phyloP scores from a whole-genome alignment of 805 yeast species.

The Pichia deserticola region DNA sequence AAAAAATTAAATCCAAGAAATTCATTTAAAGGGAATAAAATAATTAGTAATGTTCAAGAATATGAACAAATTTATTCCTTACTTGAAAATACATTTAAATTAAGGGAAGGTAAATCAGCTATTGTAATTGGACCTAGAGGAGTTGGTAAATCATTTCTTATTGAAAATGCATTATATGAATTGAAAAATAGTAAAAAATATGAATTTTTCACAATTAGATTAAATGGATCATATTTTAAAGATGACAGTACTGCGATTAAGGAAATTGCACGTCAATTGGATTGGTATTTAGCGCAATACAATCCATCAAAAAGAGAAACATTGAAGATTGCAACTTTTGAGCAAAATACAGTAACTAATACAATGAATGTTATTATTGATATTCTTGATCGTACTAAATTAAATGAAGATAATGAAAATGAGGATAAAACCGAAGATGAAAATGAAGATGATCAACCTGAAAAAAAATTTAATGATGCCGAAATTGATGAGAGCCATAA shows the following conservation, averaged over 20 bases:
- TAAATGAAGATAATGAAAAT: slow-evolving; percentile 14
- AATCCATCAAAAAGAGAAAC: slow-evolving; percentile 12
- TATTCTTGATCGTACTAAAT: slow-evolving; percentile 37
- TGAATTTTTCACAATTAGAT: slow-evolving; percentile 52
- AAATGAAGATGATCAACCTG: slow-evolving; percentile 2
- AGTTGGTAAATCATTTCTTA: slow-evolving; percentile 62
- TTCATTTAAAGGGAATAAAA: slow-evolving; percentile 9
- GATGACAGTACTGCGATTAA: slow-evolving; percentile 77
- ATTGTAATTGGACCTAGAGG: slow-evolving; percentile 75
- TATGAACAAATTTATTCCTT: slow-evolving; percentile 47
- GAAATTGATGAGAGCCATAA: too few relatives aligned
- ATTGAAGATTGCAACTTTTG: slow-evolving; percentile 25
- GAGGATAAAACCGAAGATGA: slow-evolving; percentile 15
- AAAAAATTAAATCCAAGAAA: slow-evolving; percentile 17
- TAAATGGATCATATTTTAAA: slow-evolving; percentile 65
- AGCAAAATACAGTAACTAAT: slow-evolving; percentile 47
- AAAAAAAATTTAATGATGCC: too few relatives aligned
- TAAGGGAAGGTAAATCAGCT: slow-evolving; percentile 74
- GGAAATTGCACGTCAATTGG: slow-evolving; percentile 81
- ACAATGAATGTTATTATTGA: slow-evolving; percentile 54
- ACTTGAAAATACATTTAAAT: slow-evolving; percentile 55
- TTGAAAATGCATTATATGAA: slow-evolving; percentile 47
- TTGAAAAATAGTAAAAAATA: slow-evolving; percentile 36
- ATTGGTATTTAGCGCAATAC: slow-evolving; percentile 27
- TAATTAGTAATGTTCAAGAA: slow-evolving; percentile 29